Percentiles rank a stretch among this genome's conserved stretches.
Evolutionary conservation across 176 grass and related monocot species (phyloP).

Genomic region (Oryza longistaminata): DNA sequence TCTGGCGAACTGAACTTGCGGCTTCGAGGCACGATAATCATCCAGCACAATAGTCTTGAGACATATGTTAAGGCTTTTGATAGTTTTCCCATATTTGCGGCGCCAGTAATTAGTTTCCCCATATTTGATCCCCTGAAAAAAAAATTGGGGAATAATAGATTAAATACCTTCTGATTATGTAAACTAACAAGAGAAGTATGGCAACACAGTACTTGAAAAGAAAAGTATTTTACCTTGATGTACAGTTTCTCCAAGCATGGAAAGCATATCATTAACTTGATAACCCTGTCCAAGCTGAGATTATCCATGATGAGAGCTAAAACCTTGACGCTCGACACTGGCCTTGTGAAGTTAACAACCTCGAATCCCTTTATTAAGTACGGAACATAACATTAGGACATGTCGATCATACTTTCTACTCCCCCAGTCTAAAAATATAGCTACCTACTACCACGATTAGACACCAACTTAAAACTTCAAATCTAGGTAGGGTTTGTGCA

Average conservation of each 20-base stretch:
- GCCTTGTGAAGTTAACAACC: neutral
- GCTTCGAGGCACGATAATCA: neutral
- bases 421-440: too few species aligned
- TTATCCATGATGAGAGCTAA: neutral
- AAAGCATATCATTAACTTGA: constrained; percentile 1
- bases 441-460: too few species aligned
- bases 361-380: neutral
- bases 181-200: too few species aligned
- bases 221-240: neutral
- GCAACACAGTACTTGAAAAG: neutral
- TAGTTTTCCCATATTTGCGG: neutral
- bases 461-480: too few species aligned
- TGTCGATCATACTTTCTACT: too few species aligned
- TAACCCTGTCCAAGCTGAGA: neutral
- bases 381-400: neutral
- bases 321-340: neutral
- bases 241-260: constrained; percentile 28
- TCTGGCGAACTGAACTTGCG: constrained; percentile 9
- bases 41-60: neutral
- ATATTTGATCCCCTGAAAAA: neutral
- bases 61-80: neutral
- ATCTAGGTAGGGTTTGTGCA: too few species aligned
- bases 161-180: too few species aligned
- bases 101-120: neutral
- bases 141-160: neutral